Conservation (phyloP, 2,329 filamentous ascomycete genomes). For the Mycosphaerelloides madeirae region DNA sequence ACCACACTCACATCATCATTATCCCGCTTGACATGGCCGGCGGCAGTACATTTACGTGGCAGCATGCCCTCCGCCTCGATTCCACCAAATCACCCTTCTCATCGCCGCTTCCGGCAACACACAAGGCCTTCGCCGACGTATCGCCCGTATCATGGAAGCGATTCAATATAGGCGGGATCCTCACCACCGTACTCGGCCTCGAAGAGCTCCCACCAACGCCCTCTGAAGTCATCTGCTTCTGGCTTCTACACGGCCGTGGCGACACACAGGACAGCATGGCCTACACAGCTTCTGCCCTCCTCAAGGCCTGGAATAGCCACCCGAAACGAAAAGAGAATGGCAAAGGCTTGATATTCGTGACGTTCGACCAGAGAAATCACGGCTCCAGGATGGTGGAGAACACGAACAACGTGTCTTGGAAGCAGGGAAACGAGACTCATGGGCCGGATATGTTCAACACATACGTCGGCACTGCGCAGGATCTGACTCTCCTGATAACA, state of each 20-base stretch:
- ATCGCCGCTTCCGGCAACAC: slow-evolving; percentile 28
- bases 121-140: slow-evolving; percentile 28
- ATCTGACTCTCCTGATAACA: slow-evolving; percentile 71
- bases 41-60: slow-evolving; percentile 31
- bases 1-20: too few relatives aligned
- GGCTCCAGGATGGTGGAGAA: slow-evolving; percentile 65
- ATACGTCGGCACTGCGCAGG: slow-evolving; percentile 68
- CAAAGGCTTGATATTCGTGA: slow-evolving; percentile 69
- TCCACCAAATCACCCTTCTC: slow-evolving; percentile 30
- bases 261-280: slow-evolving; percentile 69
- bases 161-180: slow-evolving; percentile 70
- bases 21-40: slow-evolving; percentile 23
- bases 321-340: slow-evolving; percentile 29
- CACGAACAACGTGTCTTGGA: slow-evolving; percentile 72
- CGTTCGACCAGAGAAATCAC: slow-evolving; percentile 93
- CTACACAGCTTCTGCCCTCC: slow-evolving; percentile 62
- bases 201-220: slow-evolving; percentile 57
- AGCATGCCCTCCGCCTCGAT: slow-evolving; percentile 28
- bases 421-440: slow-evolving; percentile 70
- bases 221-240: slow-evolving; percentile 68
- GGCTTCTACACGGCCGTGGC: slow-evolving; percentile 80
- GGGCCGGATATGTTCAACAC: slow-evolving; percentile 88
- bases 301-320: slow-evolving; percentile 62
- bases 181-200: slow-evolving; percentile 76
- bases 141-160: slow-evolving; percentile 57